Evolutionary conservation across 345 rosid species (phyloP), one percentile per base, ranked within the genome.

Genomic region (Camelina sativa): DNA sequence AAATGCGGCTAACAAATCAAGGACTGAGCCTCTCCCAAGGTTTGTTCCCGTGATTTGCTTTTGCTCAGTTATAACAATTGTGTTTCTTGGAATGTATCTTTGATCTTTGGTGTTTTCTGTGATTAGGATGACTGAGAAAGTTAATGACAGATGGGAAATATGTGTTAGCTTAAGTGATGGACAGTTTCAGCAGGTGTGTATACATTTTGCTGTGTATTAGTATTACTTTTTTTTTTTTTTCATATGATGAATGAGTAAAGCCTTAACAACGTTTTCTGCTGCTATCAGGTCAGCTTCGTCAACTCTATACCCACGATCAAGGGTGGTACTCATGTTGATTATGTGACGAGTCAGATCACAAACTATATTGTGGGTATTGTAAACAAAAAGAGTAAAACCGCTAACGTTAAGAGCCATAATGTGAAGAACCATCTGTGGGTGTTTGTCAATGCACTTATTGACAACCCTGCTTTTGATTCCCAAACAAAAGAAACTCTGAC

Each of bases 261-360:
- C 32, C 5, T 54, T 44, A 55, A 54, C 54, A 35, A 15, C 51
- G 47, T 16, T 55, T 71, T 69, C 15, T 57, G 32, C 58, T 61
- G 44, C 67, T 55, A 37, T 6, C 88, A 95, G 97, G 98, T 92
- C 78, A 95, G 99, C 87, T 95, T 92, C 76, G 99, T 90, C 8
- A 95, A 95, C 76, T 59, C 76, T 2, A 95, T 95, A 32, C 87
- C 99, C 10, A 95, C 99, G 4, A 87, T 88, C 80, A 95, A 95
- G 81, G 99, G 98, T 66, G 99, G 99, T 16, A 95, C 98, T 13
- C 99, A 92, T 78, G 99, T 95, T n/a, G 98, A 95, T 68, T 90
- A 85, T 59, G 87, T 95, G 25, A 85, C 97, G 30, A 90, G 87
- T 69, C 99, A 95, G 89, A 85, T 95, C 47, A 76, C 97, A 20